Percentiles rank a stretch among this genome's conserved stretches.
Conservation (phyloP, 768 basidiomycete species). For the Lactarius deliciosus region DNA sequence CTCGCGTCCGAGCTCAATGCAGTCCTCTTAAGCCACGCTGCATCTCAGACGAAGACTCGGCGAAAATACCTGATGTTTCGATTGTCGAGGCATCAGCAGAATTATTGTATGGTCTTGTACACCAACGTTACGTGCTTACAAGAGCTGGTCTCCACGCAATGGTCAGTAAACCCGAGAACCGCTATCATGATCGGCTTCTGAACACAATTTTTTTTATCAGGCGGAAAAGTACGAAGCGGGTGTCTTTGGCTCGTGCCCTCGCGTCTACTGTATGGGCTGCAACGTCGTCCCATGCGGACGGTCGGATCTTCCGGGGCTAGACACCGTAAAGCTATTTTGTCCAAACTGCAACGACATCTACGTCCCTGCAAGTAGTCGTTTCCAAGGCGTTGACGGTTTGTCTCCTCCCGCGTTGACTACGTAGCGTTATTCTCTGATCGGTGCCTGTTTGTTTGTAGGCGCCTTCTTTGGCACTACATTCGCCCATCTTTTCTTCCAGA, state of each 20-base stretch:
- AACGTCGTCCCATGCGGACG: constrained; percentile 94
- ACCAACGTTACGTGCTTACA: constrained; percentile 96
- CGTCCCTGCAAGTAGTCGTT: constrained; percentile 91
- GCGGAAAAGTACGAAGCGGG: constrained; percentile 94
- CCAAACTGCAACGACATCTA: constrained; percentile 98
- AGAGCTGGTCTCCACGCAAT: constrained; percentile 91
- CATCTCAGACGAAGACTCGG: constrained; percentile 81
- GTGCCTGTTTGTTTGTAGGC: constrained; percentile 48
- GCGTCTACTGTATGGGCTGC: constrained; percentile 87
- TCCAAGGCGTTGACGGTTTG: constrained; percentile 93
- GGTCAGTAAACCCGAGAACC: constrained; percentile 49
- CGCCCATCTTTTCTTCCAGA: constrained; percentile 96
- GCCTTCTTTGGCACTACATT: constrained; percentile 99
- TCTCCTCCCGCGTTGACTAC: constrained; percentile 22
- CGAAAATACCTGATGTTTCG: constrained; percentile 96
- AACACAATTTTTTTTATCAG: constrained; percentile 41
- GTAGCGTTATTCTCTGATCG: background rate
- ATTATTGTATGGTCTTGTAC: constrained; percentile 94
- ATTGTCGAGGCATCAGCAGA: constrained; percentile 98
- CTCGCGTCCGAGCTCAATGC: constrained; percentile 14
- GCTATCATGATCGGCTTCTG: constrained; percentile 27
- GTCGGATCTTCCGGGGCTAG: constrained; percentile 92
- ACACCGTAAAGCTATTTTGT: constrained; percentile 97
- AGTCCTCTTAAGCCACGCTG: constrained; percentile 29
- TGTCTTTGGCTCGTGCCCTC: constrained; percentile 91